A percentile compares a stretch with the other conserved stretches of the same genome.
Evolutionary conservation across 495 filamentous ascomycete species (phyloP).

Genomic region (Amorphotheca resinae): DNA sequence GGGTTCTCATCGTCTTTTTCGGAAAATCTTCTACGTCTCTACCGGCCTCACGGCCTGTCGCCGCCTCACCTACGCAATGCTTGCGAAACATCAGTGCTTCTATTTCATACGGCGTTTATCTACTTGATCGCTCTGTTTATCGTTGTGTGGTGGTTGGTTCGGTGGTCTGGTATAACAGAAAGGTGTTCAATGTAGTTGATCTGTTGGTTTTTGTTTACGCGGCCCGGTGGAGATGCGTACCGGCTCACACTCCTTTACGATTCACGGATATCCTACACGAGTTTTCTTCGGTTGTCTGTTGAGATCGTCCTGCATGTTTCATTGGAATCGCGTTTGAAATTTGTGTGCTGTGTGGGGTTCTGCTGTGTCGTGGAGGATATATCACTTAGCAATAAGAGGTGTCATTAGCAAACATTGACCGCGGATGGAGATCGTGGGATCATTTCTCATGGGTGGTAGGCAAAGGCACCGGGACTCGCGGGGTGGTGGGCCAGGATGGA

Average conservation of each 20-base stretch:
- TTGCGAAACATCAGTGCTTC: neutral
- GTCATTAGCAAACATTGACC: no score
- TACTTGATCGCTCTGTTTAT: neutral
- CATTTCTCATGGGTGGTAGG: no score
- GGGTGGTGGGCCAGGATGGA: no score
- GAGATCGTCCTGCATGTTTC: neutral
- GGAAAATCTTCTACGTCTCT: neutral
- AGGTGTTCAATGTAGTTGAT: conserved; percentile 5
- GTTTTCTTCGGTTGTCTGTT: conserved; percentile 10
- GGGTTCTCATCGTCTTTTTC: neutral
- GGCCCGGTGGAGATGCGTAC: neutral
- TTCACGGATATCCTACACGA: conserved; percentile 21
- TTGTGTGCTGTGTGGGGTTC: neutral
- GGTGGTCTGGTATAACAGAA: neutral
- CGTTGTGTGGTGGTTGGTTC: neutral
- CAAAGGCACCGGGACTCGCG: no score
- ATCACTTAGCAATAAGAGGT: conserved; percentile 10
- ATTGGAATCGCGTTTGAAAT: neutral
- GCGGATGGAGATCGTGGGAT: no score
- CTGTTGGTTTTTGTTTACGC: conserved; percentile 8
- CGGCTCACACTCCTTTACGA: conserved; percentile 17
- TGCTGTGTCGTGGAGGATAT: conserved; percentile 3
- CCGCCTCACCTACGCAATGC: conserved; percentile 2
- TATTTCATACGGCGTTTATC: neutral
- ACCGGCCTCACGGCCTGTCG: neutral